These are phyloP conservation scores for Hericium erinaceus DNA, from an alignment of 768 basidiomycete genomes.

Conservation along the genomic window DNA sequence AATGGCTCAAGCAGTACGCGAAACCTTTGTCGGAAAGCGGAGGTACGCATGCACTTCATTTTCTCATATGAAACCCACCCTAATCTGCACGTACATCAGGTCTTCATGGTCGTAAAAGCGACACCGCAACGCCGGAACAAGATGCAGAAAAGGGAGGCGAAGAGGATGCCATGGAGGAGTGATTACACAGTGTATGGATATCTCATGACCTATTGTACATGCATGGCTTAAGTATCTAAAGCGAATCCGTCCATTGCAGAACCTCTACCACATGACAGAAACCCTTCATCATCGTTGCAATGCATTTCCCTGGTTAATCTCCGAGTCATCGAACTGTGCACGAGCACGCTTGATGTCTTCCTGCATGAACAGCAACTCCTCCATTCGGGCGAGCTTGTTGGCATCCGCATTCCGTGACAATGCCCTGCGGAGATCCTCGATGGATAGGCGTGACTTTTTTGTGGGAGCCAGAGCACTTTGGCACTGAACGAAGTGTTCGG, in stretches of 20 bases:
- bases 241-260: neutral
- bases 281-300: conserved; percentile 25
- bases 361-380: conserved; percentile 88
- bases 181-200: conserved; percentile 9
- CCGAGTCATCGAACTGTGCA: conserved; percentile 61
- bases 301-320: conserved; percentile 37
- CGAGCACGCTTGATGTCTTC: conserved; percentile 88
- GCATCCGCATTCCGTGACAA: conserved; percentile 81
- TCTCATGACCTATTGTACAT: neutral
- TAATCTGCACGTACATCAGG: conserved; percentile 15
- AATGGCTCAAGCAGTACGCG: conserved; percentile 79
- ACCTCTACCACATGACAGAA: neutral
- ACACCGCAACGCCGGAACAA: conserved; percentile 3
- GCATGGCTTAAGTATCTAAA: neutral
- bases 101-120: conserved; percentile 38
- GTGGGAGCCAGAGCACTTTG: conserved; percentile 62
- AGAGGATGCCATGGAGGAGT: conserved; percentile 63
- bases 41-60: conserved; percentile 32
- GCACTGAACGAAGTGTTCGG: conserved; percentile 38
- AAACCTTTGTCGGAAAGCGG: conserved; percentile 71
- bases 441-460: conserved; percentile 65
- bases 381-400: conserved; percentile 87
- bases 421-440: conserved; percentile 78
- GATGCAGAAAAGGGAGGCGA: conserved; percentile 23
- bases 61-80: neutral